Evolutionary conservation across 345 rosid genomes (phyloP), one percentile per base, ranked within the genome.

Genomic region (Triadica sebifera): DNA sequence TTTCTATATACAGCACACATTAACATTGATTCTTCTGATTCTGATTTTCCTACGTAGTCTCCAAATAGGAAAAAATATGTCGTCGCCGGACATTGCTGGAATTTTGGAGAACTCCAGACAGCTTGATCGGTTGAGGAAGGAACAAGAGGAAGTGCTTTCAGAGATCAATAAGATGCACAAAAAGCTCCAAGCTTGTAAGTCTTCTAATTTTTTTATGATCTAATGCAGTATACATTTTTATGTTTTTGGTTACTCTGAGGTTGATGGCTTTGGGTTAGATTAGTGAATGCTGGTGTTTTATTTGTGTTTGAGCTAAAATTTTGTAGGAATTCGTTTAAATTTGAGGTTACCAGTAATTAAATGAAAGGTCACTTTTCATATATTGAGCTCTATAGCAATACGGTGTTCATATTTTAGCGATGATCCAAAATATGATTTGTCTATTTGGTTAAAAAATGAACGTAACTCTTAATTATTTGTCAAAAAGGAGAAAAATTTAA

Each of bases 121-220:
- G 81, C 94, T 94, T 55, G 98, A 94, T 87, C 93, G 94, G 77
- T 71, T 93, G 71, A 87, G 90, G 92, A 93, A 85, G 81, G 89
- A 83, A 2, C 94, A 88, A 60, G 94, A 91, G 56, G 90, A 82
- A 0, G 88, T 91, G 37, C 86, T 93, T 11, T 17, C 20, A 9
- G 97, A 93, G 51, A 93, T 93, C 86, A 89, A 93, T 84, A 93
- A 93, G 86, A 76, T 93, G 86, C 98, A 93, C 65, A 93, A 86
- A 80, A 91, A 77, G 87, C 95, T 93, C 65, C 98, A 88, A 80
- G 76, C 89, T 81, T 74, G 98, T 91, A 46, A 78, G 85, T 79
- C 13, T 53, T 53, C 49, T 62, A 4, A 22, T 39, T 70, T 17
- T 41, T n/a, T n/a, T n/a, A n/a, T 19, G 20, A 66, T 66, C 39